Conservation (phyloP, 1,284 basidiomycete genomes). For the Trametes sp. region DNA sequence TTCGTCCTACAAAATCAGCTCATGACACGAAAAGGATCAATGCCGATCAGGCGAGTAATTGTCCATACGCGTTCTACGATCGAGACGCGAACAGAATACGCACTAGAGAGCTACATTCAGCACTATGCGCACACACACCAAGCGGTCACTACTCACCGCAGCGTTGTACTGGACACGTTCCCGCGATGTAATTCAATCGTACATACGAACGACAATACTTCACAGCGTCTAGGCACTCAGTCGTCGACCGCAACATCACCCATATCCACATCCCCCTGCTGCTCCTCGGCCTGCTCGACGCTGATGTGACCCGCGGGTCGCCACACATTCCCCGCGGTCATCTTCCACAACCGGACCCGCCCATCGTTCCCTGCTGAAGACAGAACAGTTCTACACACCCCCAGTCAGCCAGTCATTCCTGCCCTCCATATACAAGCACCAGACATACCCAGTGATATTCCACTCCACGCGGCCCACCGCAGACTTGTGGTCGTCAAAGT, state of each 20-base stretch:
- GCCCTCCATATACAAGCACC: not conserved
- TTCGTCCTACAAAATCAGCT: too few species aligned
- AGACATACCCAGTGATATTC: slow-evolving; percentile 85
- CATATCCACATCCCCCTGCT: slow-evolving; percentile 51
- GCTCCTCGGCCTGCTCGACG: slow-evolving; percentile 75
- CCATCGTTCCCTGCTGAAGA: slow-evolving; percentile 93
- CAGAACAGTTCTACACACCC: slow-evolving; percentile 73
- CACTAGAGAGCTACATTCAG: too few species aligned
- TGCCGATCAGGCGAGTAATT: too few species aligned
- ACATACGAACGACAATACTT: too few species aligned
- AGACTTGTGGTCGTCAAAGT: slow-evolving; percentile 86
- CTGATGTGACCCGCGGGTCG: slow-evolving; percentile 78
- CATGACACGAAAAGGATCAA: too few species aligned
- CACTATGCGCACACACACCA: too few species aligned
- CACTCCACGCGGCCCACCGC: slow-evolving; percentile 80
- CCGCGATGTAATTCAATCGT: too few species aligned
- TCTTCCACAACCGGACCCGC: slow-evolving; percentile 88
- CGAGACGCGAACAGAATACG: too few species aligned
- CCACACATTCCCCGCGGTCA: slow-evolving; percentile 78
- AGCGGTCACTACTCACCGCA: too few species aligned
- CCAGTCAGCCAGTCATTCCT: slow-evolving; percentile 3
- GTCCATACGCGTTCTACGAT: too few species aligned
- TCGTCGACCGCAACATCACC: slow-evolving; percentile 42
- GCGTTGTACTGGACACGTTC: too few species aligned
- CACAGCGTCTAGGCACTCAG: slow-evolving; percentile 9